These are phyloP conservation scores for Aspergillus neotritici DNA, from an alignment of 2,329 filamentous ascomycete genomes.

Conservation along the genomic window DNA sequence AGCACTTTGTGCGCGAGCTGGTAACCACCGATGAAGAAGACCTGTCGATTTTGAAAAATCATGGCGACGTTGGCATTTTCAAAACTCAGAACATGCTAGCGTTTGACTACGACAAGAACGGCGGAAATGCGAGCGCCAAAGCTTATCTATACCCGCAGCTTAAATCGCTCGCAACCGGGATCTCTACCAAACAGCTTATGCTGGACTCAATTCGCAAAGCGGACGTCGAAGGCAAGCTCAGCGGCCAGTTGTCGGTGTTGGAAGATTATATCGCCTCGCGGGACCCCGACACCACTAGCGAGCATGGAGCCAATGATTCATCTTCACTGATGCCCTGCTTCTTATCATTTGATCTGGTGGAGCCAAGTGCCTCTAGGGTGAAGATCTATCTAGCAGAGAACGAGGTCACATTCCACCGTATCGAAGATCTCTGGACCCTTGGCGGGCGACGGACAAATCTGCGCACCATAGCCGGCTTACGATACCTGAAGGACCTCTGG, in stretches of 20 bases:
- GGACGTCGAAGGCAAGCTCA: not conserved
- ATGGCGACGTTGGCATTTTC: not conserved
- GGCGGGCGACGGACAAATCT: not conserved
- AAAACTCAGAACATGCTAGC: slow-evolving; percentile 1
- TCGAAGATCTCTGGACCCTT: slow-evolving; percentile 1
- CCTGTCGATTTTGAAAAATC: not conserved
- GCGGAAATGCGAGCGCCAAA: slow-evolving; percentile 4
- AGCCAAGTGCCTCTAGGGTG: not conserved
- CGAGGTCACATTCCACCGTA: not conserved
- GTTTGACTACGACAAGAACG: not conserved
- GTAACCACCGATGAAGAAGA: slow-evolving; percentile 6
- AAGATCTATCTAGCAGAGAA: slow-evolving; percentile 1
- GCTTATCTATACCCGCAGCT: slow-evolving; percentile 11
- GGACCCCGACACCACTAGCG: not conserved
- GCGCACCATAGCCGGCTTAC: not conserved
- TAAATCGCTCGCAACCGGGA: slow-evolving; percentile 12
- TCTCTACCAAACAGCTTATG: slow-evolving; percentile 7
- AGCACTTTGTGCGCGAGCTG: slow-evolving; percentile 8
- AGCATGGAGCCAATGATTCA: no score
- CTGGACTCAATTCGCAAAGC: slow-evolving; percentile 8
- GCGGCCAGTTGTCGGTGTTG: not conserved
- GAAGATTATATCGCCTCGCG: not conserved
- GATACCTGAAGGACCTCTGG: slow-evolving; percentile 1
- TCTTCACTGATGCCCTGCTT: not conserved
- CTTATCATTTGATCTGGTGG: slow-evolving; percentile 2